Conservation (phyloP, 2,329 filamentous ascomycete genomes). For the Pseudocercospora crystallina region DNA sequence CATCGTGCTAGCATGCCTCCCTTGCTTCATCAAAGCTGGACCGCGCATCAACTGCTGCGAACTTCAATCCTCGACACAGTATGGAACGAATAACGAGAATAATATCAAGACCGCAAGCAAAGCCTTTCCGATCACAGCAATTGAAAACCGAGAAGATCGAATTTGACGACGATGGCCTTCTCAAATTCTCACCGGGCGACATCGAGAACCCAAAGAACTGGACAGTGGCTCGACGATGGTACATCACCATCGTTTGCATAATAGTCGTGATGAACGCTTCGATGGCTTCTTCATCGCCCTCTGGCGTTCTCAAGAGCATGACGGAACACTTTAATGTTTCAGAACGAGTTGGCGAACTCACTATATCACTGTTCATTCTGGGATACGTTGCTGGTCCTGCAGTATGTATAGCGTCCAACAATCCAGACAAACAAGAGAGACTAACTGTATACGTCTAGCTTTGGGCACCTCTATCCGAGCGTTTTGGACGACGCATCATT, state of each 20-base stretch:
- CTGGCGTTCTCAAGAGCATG: constrained; percentile 43
- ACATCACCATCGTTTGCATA: constrained; percentile 44
- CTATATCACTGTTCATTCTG: constrained; percentile 36
- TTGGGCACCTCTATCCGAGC: constrained; percentile 61
- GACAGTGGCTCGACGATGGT: constrained; percentile 40
- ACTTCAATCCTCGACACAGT: not conserved
- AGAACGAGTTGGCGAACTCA: constrained; percentile 38
- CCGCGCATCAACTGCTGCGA: not conserved
- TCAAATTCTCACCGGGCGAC: constrained; percentile 52
- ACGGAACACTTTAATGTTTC: constrained; percentile 50
- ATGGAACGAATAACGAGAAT: constrained; percentile 1
- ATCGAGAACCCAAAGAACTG: constrained; percentile 51
- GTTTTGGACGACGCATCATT: constrained; percentile 50
- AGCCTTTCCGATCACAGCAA: not conserved
- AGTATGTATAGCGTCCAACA: no score
- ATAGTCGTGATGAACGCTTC: constrained; percentile 56
- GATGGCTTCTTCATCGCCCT: constrained; percentile 51
- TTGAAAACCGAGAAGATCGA: not conserved
- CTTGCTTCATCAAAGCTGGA: not conserved
- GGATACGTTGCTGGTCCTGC: constrained; percentile 54
- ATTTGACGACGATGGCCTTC: constrained; percentile 3
- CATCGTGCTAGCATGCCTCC: not conserved
- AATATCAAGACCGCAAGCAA: not conserved
- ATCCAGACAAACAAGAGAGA: no score
- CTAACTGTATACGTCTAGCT: constrained; percentile 19